Evolutionary conservation across 768 basidiomycete species (phyloP), one percentile per base, ranked within the genome.

Genomic region (Agrocybe pediades): DNA sequence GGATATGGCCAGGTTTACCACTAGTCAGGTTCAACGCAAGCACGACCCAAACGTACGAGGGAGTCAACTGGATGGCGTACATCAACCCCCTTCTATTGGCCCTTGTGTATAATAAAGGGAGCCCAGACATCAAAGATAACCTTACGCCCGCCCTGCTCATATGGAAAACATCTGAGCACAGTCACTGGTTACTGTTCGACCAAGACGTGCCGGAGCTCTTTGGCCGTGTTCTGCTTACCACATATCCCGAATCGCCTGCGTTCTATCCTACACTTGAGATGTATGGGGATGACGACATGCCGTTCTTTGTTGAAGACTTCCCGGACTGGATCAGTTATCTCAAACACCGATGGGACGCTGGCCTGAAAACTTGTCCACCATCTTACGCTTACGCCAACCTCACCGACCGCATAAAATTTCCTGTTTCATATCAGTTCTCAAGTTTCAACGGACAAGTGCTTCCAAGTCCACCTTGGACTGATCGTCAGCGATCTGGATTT

Each of bases 1-100:
- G 44, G 9, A 42, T 46, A 3, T 56, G 55, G 39, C 55, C 49
- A 20, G 50, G 55, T 7, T 24, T 56, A 3, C 55, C 50, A 3
- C 39, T 45, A 13, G 26, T 15, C 7, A 1, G 40, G 1, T 49
- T 47, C 16, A 15, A 2, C 2, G 16, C 8, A 8, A 8, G 19
- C 20, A 36, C 6, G 11, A 11, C 19, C 8, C 40, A 36, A 5
- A 27, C 23, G n/a, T 41, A 17, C 19, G 19, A 19, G 16, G 56
- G 56, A 0, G 42, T 46, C 9, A 44, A 46, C 20, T 53, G 33
- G 46, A 15, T 57, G 3, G 46, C 45, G 15, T 17, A 26, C 20
- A 19, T 13, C 9, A 17, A 46, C 3, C 51, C 49, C 1, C 19
- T 30, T 9, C 40, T 56, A 16, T 54, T 21, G n/a, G 15, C 45